Base-by-base conservation (phyloP, 768 basidiomycete species). In the Lactarius quietus region DNA sequence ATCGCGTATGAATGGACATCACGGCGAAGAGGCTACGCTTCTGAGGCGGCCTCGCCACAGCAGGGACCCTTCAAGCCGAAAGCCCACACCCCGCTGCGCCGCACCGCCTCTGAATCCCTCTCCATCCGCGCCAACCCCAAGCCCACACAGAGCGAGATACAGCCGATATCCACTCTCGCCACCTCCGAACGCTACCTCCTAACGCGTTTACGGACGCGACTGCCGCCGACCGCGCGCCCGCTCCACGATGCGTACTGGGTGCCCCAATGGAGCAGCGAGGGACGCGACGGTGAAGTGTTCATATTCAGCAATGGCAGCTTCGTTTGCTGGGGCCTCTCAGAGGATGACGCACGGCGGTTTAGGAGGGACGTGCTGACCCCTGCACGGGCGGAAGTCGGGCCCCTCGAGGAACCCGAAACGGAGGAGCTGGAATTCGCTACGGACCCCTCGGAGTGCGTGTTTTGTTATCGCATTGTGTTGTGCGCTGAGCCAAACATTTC, bases 371-470 rank as follows among this genome's bases (percentile, higher is more conserved):
- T 94, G 35, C 78, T 93, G 54, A 75, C 76, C 43, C 80, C 77
- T 28, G 80, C 80, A 0, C 82, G 80, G 1, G 83, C 87, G 31
- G 86, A 93, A 73, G 78, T 93, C 10, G 84, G 81, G 4, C 80
- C 84, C 3, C 78, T 95, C 61, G 80, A 74, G 31, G 88, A 88
- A 59, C 78, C 84, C 20, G 94, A 95, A 78, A 90, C 90, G 15
- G 94, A 95, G 72, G 94, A 95, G 70, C 81, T 97, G 57, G 95
- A 97, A 73, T 96, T 95, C 75, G 92, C 95, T 15, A 87, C 89
- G 31, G 95, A 97, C 76, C 91, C 92, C 41, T 88, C 80, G 60
- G 93, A 95, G 94, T 96, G 77, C 38, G 55, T 63, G 12, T 31
- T 43, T n/a, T 60, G 23, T 39, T 8, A 35, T 53, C 35, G 9